Base-by-base conservation (phyloP, 805 yeast genomes). In the Candida berthetii region DNA sequence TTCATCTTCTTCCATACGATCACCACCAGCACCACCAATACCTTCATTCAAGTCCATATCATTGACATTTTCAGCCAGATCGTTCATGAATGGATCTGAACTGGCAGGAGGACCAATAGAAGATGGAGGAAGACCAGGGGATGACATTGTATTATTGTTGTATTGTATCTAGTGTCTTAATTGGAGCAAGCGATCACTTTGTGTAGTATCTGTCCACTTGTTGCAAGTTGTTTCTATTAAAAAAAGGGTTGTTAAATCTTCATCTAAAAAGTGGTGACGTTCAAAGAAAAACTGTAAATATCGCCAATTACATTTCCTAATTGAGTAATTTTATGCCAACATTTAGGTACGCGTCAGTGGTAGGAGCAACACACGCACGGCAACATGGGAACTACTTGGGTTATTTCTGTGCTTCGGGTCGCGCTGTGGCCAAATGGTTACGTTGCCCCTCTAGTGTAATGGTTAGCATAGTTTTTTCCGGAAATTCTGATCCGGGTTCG, bases 401-500 rank as follows among this genome's bases (percentile, higher is more conserved):
- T 27, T 5, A 27, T 11, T 27, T 27, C 8, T 27, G 29, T 27
- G 29, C 29, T 27, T 31, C 19, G 34, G 19, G 34, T 31, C 19
- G 32, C 25, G 27, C 17, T 22, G 24, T 34, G 36, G 36, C 36
- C 36, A n/a, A 34, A 22, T 24, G 29, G 38, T 29, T 19, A 37
- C 20, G 17, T 29, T 54, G 74, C 72, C 72, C 72, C 65, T 62
- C 65, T 68, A 66, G 74, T 68, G 72, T 71, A 68, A 68, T 68
- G 71, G 74, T 66, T 65, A 68, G 72, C 72, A 68, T 68, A 61
- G 70, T 65, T 64, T 65, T 64, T 66, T 68, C 74, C 74, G 74
- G 74, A 66, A 72, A 68, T 60, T 66, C 71, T 60, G 74, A 68
- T 68, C 72, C 72, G 72, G 70, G 74, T 68, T 68, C 74, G 74